Evolutionary conservation across 805 yeast species (phyloP).

Genomic region (Kuraishia borneana): DNA sequence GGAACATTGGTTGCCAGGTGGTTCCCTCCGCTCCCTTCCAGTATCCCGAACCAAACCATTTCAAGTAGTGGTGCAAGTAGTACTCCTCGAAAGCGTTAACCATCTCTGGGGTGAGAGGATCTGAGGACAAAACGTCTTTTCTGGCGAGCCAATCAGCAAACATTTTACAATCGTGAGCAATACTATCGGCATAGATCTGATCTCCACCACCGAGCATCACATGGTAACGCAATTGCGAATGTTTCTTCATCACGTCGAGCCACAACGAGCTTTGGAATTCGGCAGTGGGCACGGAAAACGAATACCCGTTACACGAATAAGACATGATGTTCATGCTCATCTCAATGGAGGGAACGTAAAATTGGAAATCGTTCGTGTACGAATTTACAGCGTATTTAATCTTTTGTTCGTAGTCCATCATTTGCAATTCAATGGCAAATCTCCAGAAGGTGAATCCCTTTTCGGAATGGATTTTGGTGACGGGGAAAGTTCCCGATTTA

Average conservation of each 20-base stretch:
- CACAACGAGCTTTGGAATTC: slow-evolving; percentile 69
- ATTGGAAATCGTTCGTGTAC: slow-evolving; percentile 35
- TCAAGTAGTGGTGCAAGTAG: slow-evolving; percentile 63
- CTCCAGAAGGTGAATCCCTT: slow-evolving; percentile 53
- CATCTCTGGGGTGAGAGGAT: slow-evolving; percentile 34
- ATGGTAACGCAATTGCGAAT: slow-evolving; percentile 54
- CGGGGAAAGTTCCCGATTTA: slow-evolving; percentile 33
- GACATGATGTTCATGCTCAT: slow-evolving; percentile 77
- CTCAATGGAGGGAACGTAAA: slow-evolving; percentile 51
- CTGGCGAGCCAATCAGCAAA: slow-evolving; percentile 56
- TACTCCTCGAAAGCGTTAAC: slow-evolving; percentile 45
- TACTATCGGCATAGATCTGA: slow-evolving; percentile 82
- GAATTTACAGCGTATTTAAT: slow-evolving; percentile 53
- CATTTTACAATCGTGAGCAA: slow-evolving; percentile 44
- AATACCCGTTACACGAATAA: slow-evolving; percentile 87
- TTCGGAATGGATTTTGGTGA: slow-evolving; percentile 29
- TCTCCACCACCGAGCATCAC: slow-evolving; percentile 98
- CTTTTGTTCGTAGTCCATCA: slow-evolving; percentile 43
- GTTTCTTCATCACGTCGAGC: slow-evolving; percentile 72
- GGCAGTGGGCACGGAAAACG: slow-evolving; percentile 56
- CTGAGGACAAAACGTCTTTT: slow-evolving; percentile 30
- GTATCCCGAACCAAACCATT: slow-evolving; percentile 86
- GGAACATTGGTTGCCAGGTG: slow-evolving; percentile 57
- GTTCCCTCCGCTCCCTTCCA: slow-evolving; percentile 65
- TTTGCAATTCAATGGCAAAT: slow-evolving; percentile 39